These are phyloP conservation scores for Coelastrella sp. DNA, from an alignment of 139 green algal genomes.

Conservation along the genomic window DNA sequence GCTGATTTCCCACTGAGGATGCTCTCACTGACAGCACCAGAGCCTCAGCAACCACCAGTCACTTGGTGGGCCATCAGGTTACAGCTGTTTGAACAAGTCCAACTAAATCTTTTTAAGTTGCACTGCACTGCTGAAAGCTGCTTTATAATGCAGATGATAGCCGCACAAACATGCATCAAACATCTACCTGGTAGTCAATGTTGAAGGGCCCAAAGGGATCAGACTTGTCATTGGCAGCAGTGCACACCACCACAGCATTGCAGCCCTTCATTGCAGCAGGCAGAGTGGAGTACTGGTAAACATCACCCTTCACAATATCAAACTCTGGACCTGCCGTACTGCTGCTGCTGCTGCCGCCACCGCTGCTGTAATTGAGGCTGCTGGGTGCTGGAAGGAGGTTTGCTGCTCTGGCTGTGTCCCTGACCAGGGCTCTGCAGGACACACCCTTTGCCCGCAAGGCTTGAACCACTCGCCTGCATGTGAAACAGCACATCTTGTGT, in stretches of 20 bases:
- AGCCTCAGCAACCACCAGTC: neutral
- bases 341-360: neutral
- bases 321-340: neutral
- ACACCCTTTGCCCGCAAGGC: conserved; percentile 50
- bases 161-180: no score
- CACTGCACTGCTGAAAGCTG: no score
- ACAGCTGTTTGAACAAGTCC: no score
- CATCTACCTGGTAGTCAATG: conserved; percentile 42
- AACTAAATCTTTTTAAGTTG: no score
- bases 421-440: conserved; percentile 68
- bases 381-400: conserved; percentile 46
- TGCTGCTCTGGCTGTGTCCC: conserved; percentile 58
- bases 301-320: conserved; percentile 41
- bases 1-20: neutral
- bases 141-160: no score
- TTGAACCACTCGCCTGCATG: conserved; percentile 16
- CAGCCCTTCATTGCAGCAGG: conserved; percentile 60
- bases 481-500: neutral
- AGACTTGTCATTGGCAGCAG: conserved; percentile 61
- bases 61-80: neutral
- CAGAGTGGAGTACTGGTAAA: conserved; percentile 75
- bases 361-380: neutral
- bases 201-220: conserved; percentile 84
- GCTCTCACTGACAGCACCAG: neutral
- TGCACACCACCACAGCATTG: conserved; percentile 74